Percentiles rank a stretch among this genome's conserved stretches.
phyloP scores from a whole-genome alignment of 768 basidiomycete genomes.

The Collybia sordida region DNA sequence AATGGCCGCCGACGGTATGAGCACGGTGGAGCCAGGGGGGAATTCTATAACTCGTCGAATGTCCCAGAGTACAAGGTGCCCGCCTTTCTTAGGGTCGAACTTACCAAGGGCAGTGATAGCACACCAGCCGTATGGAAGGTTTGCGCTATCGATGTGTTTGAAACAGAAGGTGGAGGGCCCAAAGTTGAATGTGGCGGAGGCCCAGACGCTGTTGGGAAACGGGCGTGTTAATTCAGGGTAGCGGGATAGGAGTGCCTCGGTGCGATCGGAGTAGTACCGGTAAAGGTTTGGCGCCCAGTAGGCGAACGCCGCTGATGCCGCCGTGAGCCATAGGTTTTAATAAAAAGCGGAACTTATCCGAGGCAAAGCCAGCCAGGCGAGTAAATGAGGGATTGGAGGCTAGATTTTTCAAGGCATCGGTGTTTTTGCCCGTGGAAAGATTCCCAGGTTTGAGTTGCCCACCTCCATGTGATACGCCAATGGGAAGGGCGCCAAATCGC shows the following conservation, averaged over 20 bases:
- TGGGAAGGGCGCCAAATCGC: neutral
- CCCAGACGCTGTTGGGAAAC: neutral
- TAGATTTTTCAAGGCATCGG: neutral
- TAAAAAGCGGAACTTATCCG: neutral
- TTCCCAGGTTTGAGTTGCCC: neutral
- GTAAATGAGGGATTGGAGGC: neutral
- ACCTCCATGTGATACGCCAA: neutral
- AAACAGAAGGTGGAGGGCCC: neutral
- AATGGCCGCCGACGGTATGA: constrained; percentile 1
- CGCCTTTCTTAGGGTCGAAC: neutral
- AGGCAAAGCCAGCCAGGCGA: neutral
- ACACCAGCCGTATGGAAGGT: neutral
- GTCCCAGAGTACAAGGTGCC: neutral
- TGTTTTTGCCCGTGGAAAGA: neutral
- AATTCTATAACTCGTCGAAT: neutral
- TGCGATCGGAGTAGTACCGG: neutral
- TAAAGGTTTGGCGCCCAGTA: neutral
- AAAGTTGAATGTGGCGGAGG: neutral
- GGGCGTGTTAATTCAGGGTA: neutral
- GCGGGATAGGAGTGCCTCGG: neutral
- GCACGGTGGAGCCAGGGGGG: neutral
- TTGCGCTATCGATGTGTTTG: neutral
- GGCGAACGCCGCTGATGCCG: neutral
- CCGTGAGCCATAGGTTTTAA: too few species aligned
- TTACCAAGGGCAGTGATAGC: neutral